phyloP scores from a whole-genome alignment of 2,329 filamentous ascomycete genomes.

The Ophiostoma piceae region DNA sequence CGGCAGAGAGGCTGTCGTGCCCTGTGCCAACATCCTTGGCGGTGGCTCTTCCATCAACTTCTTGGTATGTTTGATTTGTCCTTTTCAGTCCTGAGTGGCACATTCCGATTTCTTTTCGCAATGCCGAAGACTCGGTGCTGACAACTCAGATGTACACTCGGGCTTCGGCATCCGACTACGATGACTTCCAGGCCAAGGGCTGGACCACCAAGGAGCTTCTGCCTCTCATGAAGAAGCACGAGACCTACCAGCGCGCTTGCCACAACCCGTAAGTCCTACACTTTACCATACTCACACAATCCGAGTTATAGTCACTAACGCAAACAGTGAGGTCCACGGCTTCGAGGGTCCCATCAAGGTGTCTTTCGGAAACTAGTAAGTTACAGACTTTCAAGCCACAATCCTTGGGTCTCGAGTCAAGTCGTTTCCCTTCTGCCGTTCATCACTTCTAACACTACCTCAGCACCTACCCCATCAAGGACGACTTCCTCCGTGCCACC shows the following conservation, averaged over 20 bases:
- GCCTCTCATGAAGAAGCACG: slow-evolving; percentile 73
- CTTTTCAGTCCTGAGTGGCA: background rate
- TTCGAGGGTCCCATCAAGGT: slow-evolving; percentile 78
- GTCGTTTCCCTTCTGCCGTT: too few species aligned
- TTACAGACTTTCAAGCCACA: background rate
- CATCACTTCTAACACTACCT: background rate
- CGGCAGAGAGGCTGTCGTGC: slow-evolving; percentile 68
- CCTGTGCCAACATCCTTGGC: slow-evolving; percentile 65
- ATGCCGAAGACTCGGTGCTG: background rate
- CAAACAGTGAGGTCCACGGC: slow-evolving; percentile 59
- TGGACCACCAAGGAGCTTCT: slow-evolving; percentile 71
- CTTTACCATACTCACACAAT: background rate
- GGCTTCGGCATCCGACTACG: slow-evolving; percentile 66
- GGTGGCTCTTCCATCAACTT: slow-evolving; percentile 73
- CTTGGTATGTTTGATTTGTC: slow-evolving; percentile 40
- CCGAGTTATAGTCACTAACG: slow-evolving; percentile 4
- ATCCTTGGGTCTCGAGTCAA: background rate
- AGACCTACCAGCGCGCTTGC: slow-evolving; percentile 65
- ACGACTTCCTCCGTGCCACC: slow-evolving; percentile 68
- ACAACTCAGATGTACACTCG: slow-evolving; percentile 59
- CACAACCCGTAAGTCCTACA: slow-evolving; percentile 43
- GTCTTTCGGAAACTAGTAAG: slow-evolving; percentile 65
- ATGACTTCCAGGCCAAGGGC: slow-evolving; percentile 74
- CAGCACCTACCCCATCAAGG: slow-evolving; percentile 68
- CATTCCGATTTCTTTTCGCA: background rate